Evolutionary conservation across 305 asterid genomes (phyloP).

Genomic region (Solanum hybrid): DNA sequence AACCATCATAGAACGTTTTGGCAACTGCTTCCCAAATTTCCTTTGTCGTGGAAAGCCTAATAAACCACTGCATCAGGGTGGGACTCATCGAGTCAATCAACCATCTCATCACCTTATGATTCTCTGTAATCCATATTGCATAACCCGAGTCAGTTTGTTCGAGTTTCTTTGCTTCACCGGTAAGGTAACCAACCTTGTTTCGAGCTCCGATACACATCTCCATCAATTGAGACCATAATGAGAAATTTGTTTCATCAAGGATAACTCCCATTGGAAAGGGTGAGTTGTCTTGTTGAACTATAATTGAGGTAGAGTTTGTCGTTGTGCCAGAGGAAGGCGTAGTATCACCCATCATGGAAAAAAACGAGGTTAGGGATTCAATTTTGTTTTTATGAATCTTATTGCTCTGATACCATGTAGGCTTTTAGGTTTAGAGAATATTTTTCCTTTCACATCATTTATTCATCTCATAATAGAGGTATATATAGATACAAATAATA

Average conservation of each 20-base stretch:
- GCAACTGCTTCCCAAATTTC: background rate
- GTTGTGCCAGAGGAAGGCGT: background rate
- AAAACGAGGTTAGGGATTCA: background rate
- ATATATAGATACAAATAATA: background rate
- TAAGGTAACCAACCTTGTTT: background rate
- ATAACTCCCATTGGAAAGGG: background rate
- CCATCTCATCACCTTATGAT: background rate
- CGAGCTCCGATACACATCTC: background rate
- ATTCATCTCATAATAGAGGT: background rate
- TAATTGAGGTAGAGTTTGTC: background rate
- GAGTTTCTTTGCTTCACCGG: background rate
- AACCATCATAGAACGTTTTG: background rate
- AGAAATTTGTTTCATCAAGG: background rate
- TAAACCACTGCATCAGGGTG: background rate
- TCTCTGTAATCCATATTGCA: background rate
- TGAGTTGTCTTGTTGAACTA: background rate
- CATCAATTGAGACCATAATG: background rate
- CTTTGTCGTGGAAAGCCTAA: background rate
- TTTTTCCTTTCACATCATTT: background rate
- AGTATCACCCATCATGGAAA: background rate
- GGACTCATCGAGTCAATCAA: background rate
- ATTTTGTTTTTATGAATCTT: background rate
- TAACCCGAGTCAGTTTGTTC: background rate
- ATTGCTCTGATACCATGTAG: background rate
- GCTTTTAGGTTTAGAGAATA: background rate